Evolutionary conservation across 2,329 filamentous ascomycete species (phyloP), one percentile per base, ranked within the genome.

Genomic region (Nemania sp.): DNA sequence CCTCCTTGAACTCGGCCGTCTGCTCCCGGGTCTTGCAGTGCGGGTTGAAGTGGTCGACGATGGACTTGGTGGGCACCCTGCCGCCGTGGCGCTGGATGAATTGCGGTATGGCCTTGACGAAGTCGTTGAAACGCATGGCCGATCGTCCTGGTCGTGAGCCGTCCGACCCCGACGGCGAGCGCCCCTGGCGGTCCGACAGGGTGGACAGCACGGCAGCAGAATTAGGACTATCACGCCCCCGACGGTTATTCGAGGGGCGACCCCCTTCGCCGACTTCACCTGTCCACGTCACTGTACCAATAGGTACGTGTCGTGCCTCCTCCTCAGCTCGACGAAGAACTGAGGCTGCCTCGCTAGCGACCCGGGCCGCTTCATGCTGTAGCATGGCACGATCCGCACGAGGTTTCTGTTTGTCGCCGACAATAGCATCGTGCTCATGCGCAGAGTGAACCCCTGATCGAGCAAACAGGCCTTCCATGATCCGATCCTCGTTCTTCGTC

Each of bases 211-310:
- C 78, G 37, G 79, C 77, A 1, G 82, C 76, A 1, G 85, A 85
- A 65, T 80, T 79, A 4, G 83, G 82, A 3, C 81, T 83, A 35
- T 76, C 81, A 11, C 75, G 76, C 34, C 71, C 76, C 0, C 81
- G 81, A 18, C 79, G 81, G 58, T 75, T 77, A 37, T 79, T 80
- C 25, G 86, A 83, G 1, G 90, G 90, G 37, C 90, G 82, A 1
- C 93, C 94, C 4, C 87, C 87, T 51, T 89, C 84, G 10, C 94
- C 94, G 48, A 90, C 87, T 68, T 90, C 86, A 1, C 95, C 94
- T 0, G 94, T 98, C 94, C 94, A 98, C 0, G 94, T 97, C 9
- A 95, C 91, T 0, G 90, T 92, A 7, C 94, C 94, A 34, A 92
- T 88, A 0, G 91, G 91, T 1, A 94, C 80, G 9, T 80, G 83